Base-by-base conservation (phyloP, 352 stramenopile genomes). In the Phytopythium boreale region DNA sequence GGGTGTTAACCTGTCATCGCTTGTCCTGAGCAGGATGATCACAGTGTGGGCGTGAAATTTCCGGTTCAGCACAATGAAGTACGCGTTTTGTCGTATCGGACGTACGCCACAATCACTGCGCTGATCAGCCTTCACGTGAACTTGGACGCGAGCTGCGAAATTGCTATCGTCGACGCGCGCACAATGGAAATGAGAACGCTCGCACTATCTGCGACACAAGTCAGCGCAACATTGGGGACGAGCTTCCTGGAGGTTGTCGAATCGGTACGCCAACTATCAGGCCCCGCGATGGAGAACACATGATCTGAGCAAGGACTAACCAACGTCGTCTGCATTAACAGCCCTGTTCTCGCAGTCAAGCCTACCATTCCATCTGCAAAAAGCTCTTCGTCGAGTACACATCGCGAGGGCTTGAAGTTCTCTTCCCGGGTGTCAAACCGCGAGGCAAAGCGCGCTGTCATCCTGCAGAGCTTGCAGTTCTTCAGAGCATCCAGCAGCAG, bases 361-460 rank as follows among this genome's bases (percentile, higher is more conserved):
- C 78, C 46, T 77, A 69, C 20, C 31, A 19, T 2, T 66, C 67
- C 20, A 59, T 85, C 8, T 75, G 65, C 53, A 62, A 66, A 9
- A 81, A 75, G 43, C 61, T 86, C 17, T 86, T 68, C 55, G 52
- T 83, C 34, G 74, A 77, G 64, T 81, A 82, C 51, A 83, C 75
- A 7, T 72, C 72, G 2, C 72, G 67, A 6, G 72, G 77, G 12
- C 78, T 81, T 41, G 75, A 83, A 53, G 52, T 83, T 14, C 52
- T 78, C 49, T 83, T 80, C 59, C 72, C 77, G 0, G 72, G 77
- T 0, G 41, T 82, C 7, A 71, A 74, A 14, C 61, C 75, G 8
- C 69, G 37, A 61, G 65, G 62, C 15, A 26, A 49, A 39, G 44
- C 34, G 31, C 47, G 50, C 11, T 46, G 43, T 14, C 62, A 68